phyloP scores from a whole-genome alignment of 2,329 filamentous ascomycete genomes.

The Ceratocystis cacaofunesta region DNA sequence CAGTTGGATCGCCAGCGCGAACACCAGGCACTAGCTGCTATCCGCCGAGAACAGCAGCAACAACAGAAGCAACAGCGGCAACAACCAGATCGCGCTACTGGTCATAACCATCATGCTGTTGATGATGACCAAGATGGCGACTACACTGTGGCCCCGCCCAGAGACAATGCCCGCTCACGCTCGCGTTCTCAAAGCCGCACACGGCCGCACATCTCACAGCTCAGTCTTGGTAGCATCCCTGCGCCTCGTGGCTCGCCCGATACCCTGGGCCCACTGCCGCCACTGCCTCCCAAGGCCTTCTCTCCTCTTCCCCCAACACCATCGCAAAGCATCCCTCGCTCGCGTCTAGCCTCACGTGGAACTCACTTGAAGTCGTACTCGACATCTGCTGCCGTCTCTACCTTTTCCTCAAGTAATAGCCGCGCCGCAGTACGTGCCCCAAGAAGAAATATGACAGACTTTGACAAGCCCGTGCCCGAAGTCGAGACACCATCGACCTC shows the following conservation, averaged over 20 bases:
- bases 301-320: conserved; percentile 2
- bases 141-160: neutral
- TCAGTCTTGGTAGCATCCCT: conserved; percentile 9
- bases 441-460: neutral
- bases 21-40: conserved; percentile 2
- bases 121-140: neutral
- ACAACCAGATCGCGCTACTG: neutral
- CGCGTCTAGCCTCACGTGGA: neutral
- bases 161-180: neutral
- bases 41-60: neutral
- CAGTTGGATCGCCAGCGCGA: conserved; percentile 4
- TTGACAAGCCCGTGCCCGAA: conserved; percentile 3
- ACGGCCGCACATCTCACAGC: conserved; percentile 1
- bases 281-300: neutral
- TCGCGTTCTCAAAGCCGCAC: conserved; percentile 1
- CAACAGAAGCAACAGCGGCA: neutral
- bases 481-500: conserved; percentile 4
- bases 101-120: neutral
- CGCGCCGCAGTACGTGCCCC: neutral
- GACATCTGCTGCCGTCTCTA: neutral
- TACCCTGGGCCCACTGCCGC: conserved; percentile 6
- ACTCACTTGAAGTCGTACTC: neutral
- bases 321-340: neutral
- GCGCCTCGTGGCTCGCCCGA: neutral
- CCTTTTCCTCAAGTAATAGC: neutral